phyloP scores from a whole-genome alignment of 2,329 filamentous ascomycete genomes.

The Venturia pyrina region DNA sequence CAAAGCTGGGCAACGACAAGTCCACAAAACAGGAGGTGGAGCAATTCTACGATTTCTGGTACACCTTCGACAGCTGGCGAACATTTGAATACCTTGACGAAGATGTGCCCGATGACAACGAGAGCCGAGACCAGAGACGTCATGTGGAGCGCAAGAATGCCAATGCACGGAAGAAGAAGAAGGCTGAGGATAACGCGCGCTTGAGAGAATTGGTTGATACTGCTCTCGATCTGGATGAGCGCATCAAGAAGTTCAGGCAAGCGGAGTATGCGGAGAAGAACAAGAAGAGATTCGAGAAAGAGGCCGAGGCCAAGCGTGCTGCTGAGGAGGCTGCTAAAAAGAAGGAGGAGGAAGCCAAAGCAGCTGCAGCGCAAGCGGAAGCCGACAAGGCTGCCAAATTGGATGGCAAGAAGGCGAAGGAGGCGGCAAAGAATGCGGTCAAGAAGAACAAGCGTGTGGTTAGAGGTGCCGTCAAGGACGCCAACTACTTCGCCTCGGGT shows the following conservation, averaged over 20 bases:
- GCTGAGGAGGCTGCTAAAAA: slow-evolving; percentile 75
- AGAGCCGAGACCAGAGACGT: slow-evolving; percentile 97
- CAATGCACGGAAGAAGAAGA: slow-evolving; percentile 97
- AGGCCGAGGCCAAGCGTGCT: slow-evolving; percentile 80
- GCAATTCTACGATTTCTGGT: slow-evolving; percentile 98
- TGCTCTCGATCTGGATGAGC: slow-evolving; percentile 72
- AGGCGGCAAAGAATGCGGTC: slow-evolving; percentile 94
- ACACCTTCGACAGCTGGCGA: slow-evolving; percentile 98
- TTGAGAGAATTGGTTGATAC: slow-evolving; percentile 86
- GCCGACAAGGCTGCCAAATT: slow-evolving; percentile 77
- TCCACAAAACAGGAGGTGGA: slow-evolving; percentile 84
- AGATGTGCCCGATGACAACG: slow-evolving; percentile 96
- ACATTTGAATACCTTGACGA: slow-evolving; percentile 98
- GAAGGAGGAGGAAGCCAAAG: slow-evolving; percentile 74
- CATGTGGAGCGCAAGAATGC: slow-evolving; percentile 98
- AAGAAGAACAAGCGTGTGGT: slow-evolving; percentile 99
- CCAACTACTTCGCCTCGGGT: slow-evolving; percentile 76
- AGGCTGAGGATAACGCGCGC: slow-evolving; percentile 91
- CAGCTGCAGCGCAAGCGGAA: slow-evolving; percentile 74
- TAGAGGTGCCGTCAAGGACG: slow-evolving; percentile 88
- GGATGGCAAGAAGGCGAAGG: slow-evolving; percentile 88
- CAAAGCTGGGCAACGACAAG: slow-evolving; percentile 73
- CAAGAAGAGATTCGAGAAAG: slow-evolving; percentile 82
- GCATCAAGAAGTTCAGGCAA: slow-evolving; percentile 95
- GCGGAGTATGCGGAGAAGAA: slow-evolving; percentile 90